Evolutionary conservation across 108 stramenopile genomes (phyloP).

Genomic region (Fragilariopsis cylindrus): DNA sequence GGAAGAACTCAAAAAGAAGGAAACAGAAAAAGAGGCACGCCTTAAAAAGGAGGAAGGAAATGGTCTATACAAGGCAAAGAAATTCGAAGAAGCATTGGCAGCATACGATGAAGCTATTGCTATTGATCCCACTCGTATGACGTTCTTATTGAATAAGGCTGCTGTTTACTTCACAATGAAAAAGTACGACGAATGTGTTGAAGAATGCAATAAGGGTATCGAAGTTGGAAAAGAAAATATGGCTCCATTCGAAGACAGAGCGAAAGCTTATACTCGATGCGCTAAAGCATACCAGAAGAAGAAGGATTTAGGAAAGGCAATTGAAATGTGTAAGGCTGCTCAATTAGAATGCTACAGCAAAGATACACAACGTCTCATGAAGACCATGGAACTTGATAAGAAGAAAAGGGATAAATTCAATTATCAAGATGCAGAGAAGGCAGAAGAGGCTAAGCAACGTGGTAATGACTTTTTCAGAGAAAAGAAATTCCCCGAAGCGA

Average conservation of each 20-base stretch:
- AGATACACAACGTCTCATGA: slow-evolving; percentile 91
- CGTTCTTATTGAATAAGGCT: slow-evolving; percentile 94
- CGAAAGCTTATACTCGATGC: slow-evolving; percentile 90
- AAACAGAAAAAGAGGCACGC: slow-evolving; percentile 73
- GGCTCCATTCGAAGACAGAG: slow-evolving; percentile 93
- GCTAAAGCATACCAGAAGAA: slow-evolving; percentile 94
- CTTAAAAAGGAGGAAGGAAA: slow-evolving; percentile 92
- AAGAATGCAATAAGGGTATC: slow-evolving; percentile 85
- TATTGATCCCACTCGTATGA: slow-evolving; percentile 96
- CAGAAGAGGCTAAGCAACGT: slow-evolving; percentile 95
- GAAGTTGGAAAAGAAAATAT: slow-evolving; percentile 87
- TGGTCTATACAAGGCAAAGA: slow-evolving; percentile 89
- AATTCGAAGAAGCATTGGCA: slow-evolving; percentile 95
- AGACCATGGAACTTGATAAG: slow-evolving; percentile 93
- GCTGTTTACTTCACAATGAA: slow-evolving; percentile 95
- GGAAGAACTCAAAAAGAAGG: slow-evolving; percentile 82
- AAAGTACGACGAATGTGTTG: slow-evolving; percentile 88
- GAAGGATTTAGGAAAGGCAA: slow-evolving; percentile 87
- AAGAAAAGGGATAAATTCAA: slow-evolving; percentile 85
- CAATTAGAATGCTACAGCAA: slow-evolving; percentile 87
- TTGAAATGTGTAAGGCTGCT: slow-evolving; percentile 85
- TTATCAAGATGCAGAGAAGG: slow-evolving; percentile 96
- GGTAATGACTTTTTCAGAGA: slow-evolving; percentile 95
- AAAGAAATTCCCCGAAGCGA: slow-evolving; percentile 87
- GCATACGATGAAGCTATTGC: slow-evolving; percentile 96